Evolutionary conservation across 2,329 filamentous ascomycete species (phyloP).

Genomic region (Sarocladium brachiariae): DNA sequence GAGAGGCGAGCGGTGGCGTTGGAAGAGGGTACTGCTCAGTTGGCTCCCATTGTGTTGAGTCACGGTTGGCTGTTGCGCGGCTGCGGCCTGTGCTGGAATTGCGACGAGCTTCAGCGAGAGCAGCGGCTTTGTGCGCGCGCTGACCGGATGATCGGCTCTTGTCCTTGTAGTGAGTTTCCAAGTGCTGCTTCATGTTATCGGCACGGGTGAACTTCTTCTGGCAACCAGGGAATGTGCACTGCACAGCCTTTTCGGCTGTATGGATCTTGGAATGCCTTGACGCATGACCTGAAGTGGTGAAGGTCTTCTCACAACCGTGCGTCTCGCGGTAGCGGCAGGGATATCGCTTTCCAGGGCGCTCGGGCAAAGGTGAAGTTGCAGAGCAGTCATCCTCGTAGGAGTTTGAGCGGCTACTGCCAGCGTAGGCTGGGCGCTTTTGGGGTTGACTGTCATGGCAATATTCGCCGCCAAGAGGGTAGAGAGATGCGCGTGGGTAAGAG

Average conservation of each 20-base stretch:
- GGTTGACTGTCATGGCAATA: slow-evolving; percentile 25
- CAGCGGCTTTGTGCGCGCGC: slow-evolving; percentile 24
- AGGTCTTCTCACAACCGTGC: slow-evolving; percentile 69
- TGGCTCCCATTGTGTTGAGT: slow-evolving; percentile 31
- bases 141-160: slow-evolving; percentile 39
- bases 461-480: slow-evolving; percentile 31
- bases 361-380: slow-evolving; percentile 32
- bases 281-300: slow-evolving; percentile 80
- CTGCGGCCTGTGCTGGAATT: slow-evolving; percentile 26
- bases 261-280: slow-evolving; percentile 81
- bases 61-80: slow-evolving; percentile 19
- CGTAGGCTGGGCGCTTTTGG: slow-evolving; percentile 35
- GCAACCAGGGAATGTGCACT: slow-evolving; percentile 61
- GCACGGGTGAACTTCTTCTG: slow-evolving; percentile 74
- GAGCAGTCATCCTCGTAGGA: slow-evolving; percentile 45
- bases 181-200: slow-evolving; percentile 84
- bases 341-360: slow-evolving; percentile 58
- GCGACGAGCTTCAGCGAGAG: slow-evolving; percentile 26
- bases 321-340: slow-evolving; percentile 67
- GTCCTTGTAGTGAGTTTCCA: slow-evolving; percentile 67
- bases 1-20: no score
- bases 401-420: slow-evolving; percentile 37
- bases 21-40: slow-evolving; percentile 33
- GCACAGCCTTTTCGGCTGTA: slow-evolving; percentile 71
- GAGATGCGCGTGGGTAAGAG: slow-evolving; percentile 29